phyloP scores from a whole-genome alignment of 768 basidiomycete species.

The Trametopsis cervina region DNA sequence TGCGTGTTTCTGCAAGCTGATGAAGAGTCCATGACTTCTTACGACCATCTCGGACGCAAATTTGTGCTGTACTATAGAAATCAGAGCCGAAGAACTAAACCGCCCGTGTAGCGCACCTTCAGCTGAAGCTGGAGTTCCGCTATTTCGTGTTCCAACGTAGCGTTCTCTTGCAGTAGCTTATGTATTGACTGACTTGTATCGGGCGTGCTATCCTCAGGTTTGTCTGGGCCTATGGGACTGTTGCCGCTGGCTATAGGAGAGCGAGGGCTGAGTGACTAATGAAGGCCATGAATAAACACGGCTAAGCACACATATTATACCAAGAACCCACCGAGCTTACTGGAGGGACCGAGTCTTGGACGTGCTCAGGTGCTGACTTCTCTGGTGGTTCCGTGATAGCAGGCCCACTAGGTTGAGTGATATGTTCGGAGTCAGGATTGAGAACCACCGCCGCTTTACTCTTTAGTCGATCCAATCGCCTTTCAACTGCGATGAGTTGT shows the following conservation, averaged over 20 bases:
- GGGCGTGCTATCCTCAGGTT: background rate
- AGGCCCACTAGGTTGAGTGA: background rate
- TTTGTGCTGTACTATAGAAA: conserved; percentile 15
- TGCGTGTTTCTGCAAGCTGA: conserved; percentile 47
- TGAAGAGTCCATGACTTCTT: conserved; percentile 45
- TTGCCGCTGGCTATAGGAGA: background rate
- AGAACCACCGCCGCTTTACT: conserved; percentile 16
- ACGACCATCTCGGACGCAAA: conserved; percentile 39
- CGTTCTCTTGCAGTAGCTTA: background rate
- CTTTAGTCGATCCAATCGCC: conserved; percentile 20
- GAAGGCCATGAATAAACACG: background rate
- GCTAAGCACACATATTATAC: background rate
- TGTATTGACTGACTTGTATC: background rate
- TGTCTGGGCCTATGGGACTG: background rate
- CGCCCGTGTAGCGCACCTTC: background rate
- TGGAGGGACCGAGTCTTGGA: background rate
- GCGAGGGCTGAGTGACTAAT: background rate
- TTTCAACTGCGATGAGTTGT: conserved; percentile 21
- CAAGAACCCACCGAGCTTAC: background rate
- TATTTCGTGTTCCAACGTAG: background rate
- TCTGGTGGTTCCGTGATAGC: background rate
- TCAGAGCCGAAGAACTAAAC: background rate
- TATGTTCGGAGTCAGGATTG: background rate
- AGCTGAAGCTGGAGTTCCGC: background rate
- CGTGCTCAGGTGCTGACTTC: background rate